Evolutionary conservation across 371 early-diverging fungal genomes (phyloP).

Genomic region (Mortierella sp.): DNA sequence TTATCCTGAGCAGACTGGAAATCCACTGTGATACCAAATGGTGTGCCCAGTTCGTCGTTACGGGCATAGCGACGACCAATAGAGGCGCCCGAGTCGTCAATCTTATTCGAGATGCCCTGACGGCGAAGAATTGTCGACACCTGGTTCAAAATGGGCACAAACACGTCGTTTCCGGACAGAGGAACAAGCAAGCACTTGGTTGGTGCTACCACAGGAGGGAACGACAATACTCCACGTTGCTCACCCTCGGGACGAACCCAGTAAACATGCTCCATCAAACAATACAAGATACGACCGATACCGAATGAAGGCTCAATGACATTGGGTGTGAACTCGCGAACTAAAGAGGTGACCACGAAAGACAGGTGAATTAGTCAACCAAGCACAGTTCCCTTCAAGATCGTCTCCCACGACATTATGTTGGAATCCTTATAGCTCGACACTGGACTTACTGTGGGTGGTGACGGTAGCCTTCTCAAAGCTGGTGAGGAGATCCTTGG

Average conservation of each 20-base stretch:
- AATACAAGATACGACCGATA: conserved; percentile 98
- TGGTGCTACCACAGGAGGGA: conserved; percentile 94
- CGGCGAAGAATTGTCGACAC: conserved; percentile 69
- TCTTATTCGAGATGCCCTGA: conserved; percentile 76
- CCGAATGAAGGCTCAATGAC: conserved; percentile 99
- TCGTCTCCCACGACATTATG: too few relatives aligned
- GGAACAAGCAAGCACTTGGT: conserved; percentile 95
- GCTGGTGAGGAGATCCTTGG: conserved; percentile 77
- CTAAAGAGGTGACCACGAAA: conserved; percentile 59
- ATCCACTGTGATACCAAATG: conserved; percentile 99
- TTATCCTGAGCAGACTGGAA: conserved; percentile 95
- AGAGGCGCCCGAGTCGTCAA: conserved; percentile 91
- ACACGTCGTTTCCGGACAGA: conserved; percentile 81
- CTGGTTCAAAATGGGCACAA: conserved; percentile 64
- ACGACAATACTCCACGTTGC: conserved; percentile 83
- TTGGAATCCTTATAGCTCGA: too few relatives aligned
- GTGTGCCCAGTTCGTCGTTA: conserved; percentile 99
- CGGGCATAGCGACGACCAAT: conserved; percentile 99
- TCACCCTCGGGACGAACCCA: conserved; percentile 93
- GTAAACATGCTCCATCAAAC: conserved; percentile 97
- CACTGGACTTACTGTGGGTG: conserved; percentile 70
- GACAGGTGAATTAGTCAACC: too few relatives aligned
- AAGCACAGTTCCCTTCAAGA: too few relatives aligned
- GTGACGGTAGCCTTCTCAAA: conserved; percentile 80
- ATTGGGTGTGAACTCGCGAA: conserved; percentile 97